phyloP scores from a whole-genome alignment of 345 rosid species.

The Geranium rotundifolium region DNA sequence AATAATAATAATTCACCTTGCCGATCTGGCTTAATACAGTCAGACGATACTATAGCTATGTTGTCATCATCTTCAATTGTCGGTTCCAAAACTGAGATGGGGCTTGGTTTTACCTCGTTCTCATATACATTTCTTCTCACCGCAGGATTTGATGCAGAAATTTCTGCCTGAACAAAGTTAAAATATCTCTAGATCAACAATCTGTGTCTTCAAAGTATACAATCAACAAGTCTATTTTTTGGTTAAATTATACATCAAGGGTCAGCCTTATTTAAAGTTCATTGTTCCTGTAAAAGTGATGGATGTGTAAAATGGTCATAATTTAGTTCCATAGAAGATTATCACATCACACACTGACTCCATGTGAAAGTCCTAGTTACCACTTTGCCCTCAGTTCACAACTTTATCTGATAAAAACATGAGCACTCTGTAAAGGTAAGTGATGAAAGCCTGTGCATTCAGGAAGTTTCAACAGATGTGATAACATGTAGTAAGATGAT shows the following conservation, averaged over 20 bases:
- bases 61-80: constrained; percentile 45
- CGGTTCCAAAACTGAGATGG: constrained; percentile 45
- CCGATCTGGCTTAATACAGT: constrained; percentile 15
- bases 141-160: constrained; percentile 21
- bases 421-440: no score
- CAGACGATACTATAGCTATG: constrained; percentile 25
- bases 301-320: neutral
- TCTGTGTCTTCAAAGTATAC: neutral
- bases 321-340: neutral
- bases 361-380: neutral
- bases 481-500: neutral
- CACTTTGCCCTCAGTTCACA: neutral
- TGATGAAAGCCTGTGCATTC: neutral
- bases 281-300: neutral
- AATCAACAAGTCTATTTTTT: neutral
- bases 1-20: constrained; percentile 35
- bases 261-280: neutral
- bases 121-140: constrained; percentile 20
- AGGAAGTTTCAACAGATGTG: neutral
- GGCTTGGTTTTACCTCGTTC: constrained; percentile 58
- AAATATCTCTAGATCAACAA: no score
- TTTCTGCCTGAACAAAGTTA: constrained; percentile 21
- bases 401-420: no score
- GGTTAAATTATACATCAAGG: no score
- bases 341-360: neutral